Conservation (phyloP, 2,329 filamentous ascomycete genomes). For the Colletotrichum musicola region DNA sequence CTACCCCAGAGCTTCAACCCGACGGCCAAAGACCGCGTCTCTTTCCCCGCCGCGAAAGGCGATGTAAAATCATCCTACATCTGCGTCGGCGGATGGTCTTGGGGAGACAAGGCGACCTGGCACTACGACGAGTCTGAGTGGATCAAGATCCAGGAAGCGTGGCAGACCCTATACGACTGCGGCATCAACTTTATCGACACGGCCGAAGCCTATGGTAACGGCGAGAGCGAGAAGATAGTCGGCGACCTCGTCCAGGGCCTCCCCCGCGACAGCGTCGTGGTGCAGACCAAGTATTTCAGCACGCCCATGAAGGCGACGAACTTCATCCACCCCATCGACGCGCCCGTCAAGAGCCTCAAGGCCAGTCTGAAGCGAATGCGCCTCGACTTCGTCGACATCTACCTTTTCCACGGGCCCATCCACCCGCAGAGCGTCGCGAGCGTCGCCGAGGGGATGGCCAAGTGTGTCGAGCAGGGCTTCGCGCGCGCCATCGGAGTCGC, state of each 20-base stretch:
- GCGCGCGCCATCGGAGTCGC: neutral
- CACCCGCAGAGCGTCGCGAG: neutral
- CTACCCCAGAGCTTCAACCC: neutral
- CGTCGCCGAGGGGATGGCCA: neutral
- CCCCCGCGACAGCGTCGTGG: neutral
- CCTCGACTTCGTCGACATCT: conserved; percentile 3
- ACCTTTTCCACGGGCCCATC: conserved; percentile 12
- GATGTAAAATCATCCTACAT: neutral
- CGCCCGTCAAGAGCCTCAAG: neutral
- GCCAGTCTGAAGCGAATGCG: neutral
- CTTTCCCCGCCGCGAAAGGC: neutral
- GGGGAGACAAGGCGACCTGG: neutral
- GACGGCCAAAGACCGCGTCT: neutral
- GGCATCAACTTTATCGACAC: conserved; percentile 20
- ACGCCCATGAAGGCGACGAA: neutral
- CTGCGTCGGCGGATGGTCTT: conserved; percentile 10
- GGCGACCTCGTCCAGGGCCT: neutral
- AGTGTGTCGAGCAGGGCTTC: conserved; percentile 8
- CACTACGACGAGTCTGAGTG: conserved; percentile 7
- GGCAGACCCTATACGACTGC: neutral
- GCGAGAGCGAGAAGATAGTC: conserved; percentile 7
- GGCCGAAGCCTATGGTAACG: neutral
- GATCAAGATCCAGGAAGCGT: conserved; percentile 13
- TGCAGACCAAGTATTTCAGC: conserved; percentile 12
- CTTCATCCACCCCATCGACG: conserved; percentile 9